Conservation (phyloP, 2,329 filamentous ascomycete species). For the Sclerotinia glacialis region DNA sequence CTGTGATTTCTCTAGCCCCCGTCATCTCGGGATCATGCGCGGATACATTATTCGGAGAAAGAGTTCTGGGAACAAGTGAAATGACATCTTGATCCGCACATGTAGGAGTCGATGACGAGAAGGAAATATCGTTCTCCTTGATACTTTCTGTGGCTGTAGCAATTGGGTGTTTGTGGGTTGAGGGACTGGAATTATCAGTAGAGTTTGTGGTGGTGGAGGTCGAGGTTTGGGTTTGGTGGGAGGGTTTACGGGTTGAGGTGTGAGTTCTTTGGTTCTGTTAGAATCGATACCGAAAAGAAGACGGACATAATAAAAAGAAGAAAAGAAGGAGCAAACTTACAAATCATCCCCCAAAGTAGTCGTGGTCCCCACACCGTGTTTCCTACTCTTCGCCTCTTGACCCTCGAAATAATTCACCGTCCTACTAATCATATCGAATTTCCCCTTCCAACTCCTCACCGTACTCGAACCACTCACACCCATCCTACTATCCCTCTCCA, state of each 20-base stretch:
- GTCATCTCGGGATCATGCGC: neutral
- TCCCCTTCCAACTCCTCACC: constrained; percentile 18
- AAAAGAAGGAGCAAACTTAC: constrained; percentile 1
- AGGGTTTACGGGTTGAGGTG: neutral
- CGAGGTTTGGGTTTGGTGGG: neutral
- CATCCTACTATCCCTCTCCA: constrained; percentile 13
- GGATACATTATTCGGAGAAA: too few species aligned
- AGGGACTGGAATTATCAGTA: neutral
- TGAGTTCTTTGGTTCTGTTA: neutral
- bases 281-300: neutral
- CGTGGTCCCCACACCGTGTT: constrained; percentile 14
- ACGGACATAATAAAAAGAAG: too few species aligned
- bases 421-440: constrained; percentile 33
- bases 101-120: neutral
- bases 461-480: neutral
- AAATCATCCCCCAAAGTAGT: neutral
- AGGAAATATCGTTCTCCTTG: neutral
- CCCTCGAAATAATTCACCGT: constrained; percentile 32
- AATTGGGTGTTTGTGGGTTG: neutral
- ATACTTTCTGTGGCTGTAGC: neutral
- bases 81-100: neutral
- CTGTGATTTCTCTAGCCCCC: rapidly evolving
- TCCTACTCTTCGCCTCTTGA: constrained; percentile 21
- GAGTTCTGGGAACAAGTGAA: neutral
- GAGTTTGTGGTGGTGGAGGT: neutral